Base-by-base conservation (phyloP, 1,284 basidiomycete genomes). In the Fomitopsis pinicola region DNA sequence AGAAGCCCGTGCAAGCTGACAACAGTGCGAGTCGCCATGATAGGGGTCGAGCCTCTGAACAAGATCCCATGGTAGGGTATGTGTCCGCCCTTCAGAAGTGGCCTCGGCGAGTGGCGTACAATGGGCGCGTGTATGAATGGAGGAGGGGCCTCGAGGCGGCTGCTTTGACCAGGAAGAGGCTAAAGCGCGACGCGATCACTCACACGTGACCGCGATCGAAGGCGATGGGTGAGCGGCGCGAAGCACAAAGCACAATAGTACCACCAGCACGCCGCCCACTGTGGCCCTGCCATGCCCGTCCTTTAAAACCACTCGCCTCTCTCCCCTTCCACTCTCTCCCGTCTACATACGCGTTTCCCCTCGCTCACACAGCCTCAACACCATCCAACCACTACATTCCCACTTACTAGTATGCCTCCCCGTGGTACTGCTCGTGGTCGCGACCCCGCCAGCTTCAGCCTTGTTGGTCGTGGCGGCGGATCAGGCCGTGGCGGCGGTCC, bases 341-440 rank as follows among this genome's bases (percentile, higher is more conserved):
- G 15, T 42, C 22, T 58, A 10, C 38, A 3, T 15, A n/a, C 58
- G 42, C 60, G 17, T 42, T 40, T 14, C 59, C 50, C 26, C 36
- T 38, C 35, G 22, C 35, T 40, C 45, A 55, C 56, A 22, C 35
- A 42, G 6, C 15, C 19, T 35, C 35, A 28, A 35, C 50, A 35
- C 17, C 35, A 10, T 55, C 57, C n/a, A 45, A 3, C 48, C 8
- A 14, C 22, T 28, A 45, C 28, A 33, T 10, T 36, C 26, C 10
- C 15, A 35, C 17, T 22, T 54, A 44, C 9, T 54, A 45, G 3
- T 8, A 80, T 80, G 79, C 77, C 77, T 71, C 77, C 78, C 55
- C 74, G 76, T 54, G 71, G 68, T 62, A 67, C 52, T 54, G 22
- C 74, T 45, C 68, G 72, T 52, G 46, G 30, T 38, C 74, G 76